These are phyloP conservation scores for Botrytis cinerea DNA, from an alignment of 2,329 filamentous ascomycete species.

Conservation along the genomic window DNA sequence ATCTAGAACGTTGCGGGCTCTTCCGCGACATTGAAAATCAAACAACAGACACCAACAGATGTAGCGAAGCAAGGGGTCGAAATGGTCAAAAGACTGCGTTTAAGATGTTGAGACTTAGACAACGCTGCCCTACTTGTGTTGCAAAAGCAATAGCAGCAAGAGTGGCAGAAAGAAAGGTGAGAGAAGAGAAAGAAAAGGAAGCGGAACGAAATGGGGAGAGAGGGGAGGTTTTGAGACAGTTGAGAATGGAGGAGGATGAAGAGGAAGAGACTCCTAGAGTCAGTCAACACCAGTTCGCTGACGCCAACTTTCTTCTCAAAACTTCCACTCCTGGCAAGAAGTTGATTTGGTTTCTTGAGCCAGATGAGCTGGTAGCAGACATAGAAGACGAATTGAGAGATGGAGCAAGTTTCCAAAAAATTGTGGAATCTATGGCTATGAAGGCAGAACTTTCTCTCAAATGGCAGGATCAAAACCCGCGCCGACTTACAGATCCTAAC, in stretches of 20 bases:
- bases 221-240: neutral
- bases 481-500: neutral
- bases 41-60: neutral
- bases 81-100: neutral
- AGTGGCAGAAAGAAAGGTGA: neutral
- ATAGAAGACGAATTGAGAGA: slow-evolving; percentile 34
- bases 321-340: slow-evolving; percentile 39
- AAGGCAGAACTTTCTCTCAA: neutral
- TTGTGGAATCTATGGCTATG: neutral
- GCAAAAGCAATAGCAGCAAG: neutral
- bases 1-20: neutral
- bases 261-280: neutral
- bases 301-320: neutral
- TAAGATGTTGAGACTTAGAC: neutral
- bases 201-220: neutral
- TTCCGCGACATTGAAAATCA: neutral
- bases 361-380: slow-evolving; percentile 37
- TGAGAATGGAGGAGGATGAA: slow-evolving; percentile 8
- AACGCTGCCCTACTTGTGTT: neutral
- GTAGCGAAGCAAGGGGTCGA: neutral
- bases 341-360: slow-evolving; percentile 43
- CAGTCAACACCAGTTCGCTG: neutral
- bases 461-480: neutral
- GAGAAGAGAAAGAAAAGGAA: neutral
- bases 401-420: neutral